Base-by-base conservation (phyloP, 345 rosid genomes). In the Brassica cretica region DNA sequence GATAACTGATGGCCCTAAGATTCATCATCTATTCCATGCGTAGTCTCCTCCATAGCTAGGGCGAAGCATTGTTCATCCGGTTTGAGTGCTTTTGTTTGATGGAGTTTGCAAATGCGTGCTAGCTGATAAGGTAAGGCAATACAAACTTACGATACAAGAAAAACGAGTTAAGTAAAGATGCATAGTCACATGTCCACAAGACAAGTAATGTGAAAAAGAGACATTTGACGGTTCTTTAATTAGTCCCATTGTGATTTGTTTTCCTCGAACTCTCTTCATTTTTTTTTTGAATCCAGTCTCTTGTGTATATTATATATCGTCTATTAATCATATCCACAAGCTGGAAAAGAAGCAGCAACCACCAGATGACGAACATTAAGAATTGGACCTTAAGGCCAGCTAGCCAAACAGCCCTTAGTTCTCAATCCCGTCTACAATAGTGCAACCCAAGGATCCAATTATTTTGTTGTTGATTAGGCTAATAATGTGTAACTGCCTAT, bases 101-200 rank as follows among this genome's bases (percentile, higher is more conserved):
- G 71, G 90, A 73, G 81, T 84, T 86, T 0, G 92, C 89, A 73
- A 80, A 91, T 46, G 98, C 87, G 41, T 90, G 87, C 96, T 94
- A 91, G 5, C 98, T 97, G 64, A 94, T 66, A 21, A 94, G 85
- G 85, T 88, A 81, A 1, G 98, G 96, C 87, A 94, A 76, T 53
- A 91, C 72, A 69, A 84, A 91, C 96, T 93, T 30, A 91, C 88
- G 61, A 11, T 71, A 33, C 49, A 60, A 5, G 30, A 16, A 6
- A 44, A 64, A 27, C 21, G 58, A 53, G 66, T 74, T 69, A 14
- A 18, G 77, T 30, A 49, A 67, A 63, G 53, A 15, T 66, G 59
- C 27, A 8, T 12, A 29, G 30, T 63, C 5, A 24, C 14, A 64
- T 33, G 44, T n/a, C 3, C 15, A 51, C 63, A 63, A 19, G 8